These are phyloP conservation scores for Phytopythium aichiense DNA, from an alignment of 352 stramenopile genomes.

Conservation along the genomic window DNA sequence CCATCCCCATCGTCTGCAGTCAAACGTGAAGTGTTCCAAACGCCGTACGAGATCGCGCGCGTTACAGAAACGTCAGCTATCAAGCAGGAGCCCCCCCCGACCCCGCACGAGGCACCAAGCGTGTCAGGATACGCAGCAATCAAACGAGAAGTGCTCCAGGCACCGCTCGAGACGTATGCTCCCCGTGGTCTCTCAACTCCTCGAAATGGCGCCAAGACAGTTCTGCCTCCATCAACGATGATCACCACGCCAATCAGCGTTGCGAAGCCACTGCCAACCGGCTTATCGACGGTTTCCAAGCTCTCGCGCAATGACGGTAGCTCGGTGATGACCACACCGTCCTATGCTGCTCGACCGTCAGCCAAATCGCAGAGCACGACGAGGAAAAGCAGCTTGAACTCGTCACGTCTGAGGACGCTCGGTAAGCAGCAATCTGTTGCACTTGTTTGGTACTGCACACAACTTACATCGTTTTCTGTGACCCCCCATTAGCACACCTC, in stretches of 20 bases:
- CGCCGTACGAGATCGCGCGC: background rate
- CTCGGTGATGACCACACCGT: constrained; percentile 44
- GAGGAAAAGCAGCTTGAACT: constrained; percentile 30
- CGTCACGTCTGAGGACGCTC: constrained; percentile 37
- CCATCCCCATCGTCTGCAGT: background rate
- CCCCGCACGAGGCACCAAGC: background rate
- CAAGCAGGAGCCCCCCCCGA: background rate
- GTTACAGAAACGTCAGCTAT: background rate
- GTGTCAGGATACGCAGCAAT: background rate
- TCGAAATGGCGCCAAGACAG: background rate
- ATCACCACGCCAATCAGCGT: constrained; percentile 9
- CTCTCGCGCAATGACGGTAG: constrained; percentile 17
- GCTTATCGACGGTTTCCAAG: constrained; percentile 48
- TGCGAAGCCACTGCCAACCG: constrained; percentile 4
- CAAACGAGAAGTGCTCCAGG: background rate
- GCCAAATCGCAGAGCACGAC: constrained; percentile 51
- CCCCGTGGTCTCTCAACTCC: background rate
- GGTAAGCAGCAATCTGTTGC: constrained; percentile 13
- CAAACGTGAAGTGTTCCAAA: background rate
- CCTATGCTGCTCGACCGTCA: constrained; percentile 25
- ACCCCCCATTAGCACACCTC: background rate
- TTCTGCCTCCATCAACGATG: background rate
- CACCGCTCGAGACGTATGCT: background rate
- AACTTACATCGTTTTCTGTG: background rate
- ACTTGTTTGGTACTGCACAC: background rate